Percentiles rank a stretch among this genome's conserved stretches.
These are phyloP conservation scores for Myriangium duriaei DNA, from an alignment of 2,329 filamentous ascomycete genomes.

Conservation along the genomic window DNA sequence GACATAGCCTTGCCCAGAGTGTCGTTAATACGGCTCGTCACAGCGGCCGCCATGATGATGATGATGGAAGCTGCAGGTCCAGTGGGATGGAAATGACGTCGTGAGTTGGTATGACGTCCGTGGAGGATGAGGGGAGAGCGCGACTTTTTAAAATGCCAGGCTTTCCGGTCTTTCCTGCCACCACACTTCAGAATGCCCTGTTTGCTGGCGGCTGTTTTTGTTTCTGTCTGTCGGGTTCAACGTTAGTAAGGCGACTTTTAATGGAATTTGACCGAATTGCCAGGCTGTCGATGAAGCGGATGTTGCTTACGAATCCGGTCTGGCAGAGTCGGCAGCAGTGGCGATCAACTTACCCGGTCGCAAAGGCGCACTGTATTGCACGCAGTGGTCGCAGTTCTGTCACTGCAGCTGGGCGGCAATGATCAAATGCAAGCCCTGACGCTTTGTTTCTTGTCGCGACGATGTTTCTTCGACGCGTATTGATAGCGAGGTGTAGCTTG, in stretches of 20 bases:
- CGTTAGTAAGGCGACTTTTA: too few relatives aligned
- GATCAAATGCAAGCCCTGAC: too few relatives aligned
- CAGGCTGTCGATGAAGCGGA: not conserved
- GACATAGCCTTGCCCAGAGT: slow-evolving; percentile 6
- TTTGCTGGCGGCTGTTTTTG: too few relatives aligned
- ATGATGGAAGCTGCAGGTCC: not conserved
- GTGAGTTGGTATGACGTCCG: not conserved
- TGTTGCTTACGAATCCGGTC: not conserved
- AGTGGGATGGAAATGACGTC: too few relatives aligned
- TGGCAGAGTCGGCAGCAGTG: not conserved
- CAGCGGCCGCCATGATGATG: slow-evolving; percentile 3
- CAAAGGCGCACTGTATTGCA: not conserved
- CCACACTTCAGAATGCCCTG: too few relatives aligned
- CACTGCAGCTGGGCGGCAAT: too few relatives aligned
- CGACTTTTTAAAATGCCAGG: too few relatives aligned
- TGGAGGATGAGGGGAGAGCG: too few relatives aligned
- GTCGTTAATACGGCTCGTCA: not conserved
- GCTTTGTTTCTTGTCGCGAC: not conserved
- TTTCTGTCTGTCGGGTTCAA: too few relatives aligned
- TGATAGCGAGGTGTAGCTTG: not conserved
- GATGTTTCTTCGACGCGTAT: not conserved
- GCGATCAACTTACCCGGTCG: not conserved
- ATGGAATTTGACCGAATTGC: not conserved
- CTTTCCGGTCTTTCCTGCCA: not conserved
- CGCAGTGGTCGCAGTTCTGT: too few relatives aligned